Evolutionary conservation across 1,284 basidiomycete species (phyloP), one percentile per base, ranked within the genome.

Genomic region (Anthracocystis panici-leucophaei): DNA sequence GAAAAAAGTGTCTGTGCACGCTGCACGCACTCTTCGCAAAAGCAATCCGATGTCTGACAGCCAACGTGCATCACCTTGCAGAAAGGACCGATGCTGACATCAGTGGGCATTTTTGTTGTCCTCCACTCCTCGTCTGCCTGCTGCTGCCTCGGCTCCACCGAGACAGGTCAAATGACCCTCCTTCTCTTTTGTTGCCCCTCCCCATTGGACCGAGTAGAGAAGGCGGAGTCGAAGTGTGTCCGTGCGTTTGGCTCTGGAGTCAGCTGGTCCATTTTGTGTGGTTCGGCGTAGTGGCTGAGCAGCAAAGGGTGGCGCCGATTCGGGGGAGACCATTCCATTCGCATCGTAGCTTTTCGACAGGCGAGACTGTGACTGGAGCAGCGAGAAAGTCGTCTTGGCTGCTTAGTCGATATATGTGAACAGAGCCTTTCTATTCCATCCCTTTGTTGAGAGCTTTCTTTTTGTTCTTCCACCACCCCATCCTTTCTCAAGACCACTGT

Each of bases 141-240:
- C 25, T 42, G 20, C 21, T 23, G 3, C 16, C 33, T 57, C 44
- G 41, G 55, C 48, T 38, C 3, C 33, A 14, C 33, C 55, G 55
- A 57, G 31, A 48, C 23, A 14, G 55, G 44, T 57, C 55, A 57
- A 57, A 57, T 57, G 55, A 57, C 55, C 27, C 44, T 27, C 23
- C 7, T 46, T 48, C 25, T 48, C 25, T 27, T 9, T 10, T 27
- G 27, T 7, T 27, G 27, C 27, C 27, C 7, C 25, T 27, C 25
- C 25, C 25, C 45, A 3, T 33, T 11, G 4, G 31, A 9, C 31
- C 31, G 31, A 33, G 31, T 9, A 9, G 9, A 33, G n/a, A n/a
- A n/a, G n/a, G n/a, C n/a, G n/a, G n/a, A n/a, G n/a, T n/a, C n/a
- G n/a, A 48, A 14, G 29, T 16, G 42, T 12, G 41, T 55, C 46